Percentiles rank a stretch among this genome's conserved stretches.
Evolutionary conservation across 2,329 filamentous ascomycete species (phyloP).

Genomic region (Macroventuria anomochaeta): DNA sequence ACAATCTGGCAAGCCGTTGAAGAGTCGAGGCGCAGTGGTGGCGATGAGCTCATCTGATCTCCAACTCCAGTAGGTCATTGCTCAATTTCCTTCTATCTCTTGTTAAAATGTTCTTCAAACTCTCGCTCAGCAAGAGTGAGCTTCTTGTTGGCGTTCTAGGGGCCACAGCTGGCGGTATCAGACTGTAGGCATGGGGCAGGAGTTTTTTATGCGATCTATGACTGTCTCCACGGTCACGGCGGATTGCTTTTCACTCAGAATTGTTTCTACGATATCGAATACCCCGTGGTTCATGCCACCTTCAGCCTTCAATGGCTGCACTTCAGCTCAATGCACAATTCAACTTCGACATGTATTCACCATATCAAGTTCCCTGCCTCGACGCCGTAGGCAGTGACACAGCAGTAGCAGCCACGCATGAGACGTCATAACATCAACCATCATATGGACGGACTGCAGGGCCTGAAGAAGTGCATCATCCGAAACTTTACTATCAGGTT

Average conservation of each 20-base stretch:
- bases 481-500: background rate
- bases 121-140: background rate
- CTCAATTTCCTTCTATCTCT: background rate
- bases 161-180: constrained; percentile 6
- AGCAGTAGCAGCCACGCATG: background rate
- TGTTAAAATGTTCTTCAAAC: background rate
- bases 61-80: background rate
- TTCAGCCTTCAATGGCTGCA: background rate
- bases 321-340: constrained; percentile 3
- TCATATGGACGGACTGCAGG: background rate
- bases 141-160: constrained; percentile 1
- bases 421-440: background rate
- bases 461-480: background rate
- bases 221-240: background rate
- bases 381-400: background rate
- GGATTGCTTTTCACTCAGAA: background rate
- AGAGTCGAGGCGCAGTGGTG: constrained; percentile 76
- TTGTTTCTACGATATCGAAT: constrained; percentile 4
- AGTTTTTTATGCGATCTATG: background rate
- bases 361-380: background rate
- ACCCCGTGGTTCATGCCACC: constrained; percentile 8
- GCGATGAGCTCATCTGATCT: constrained; percentile 74
- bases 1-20: constrained; percentile 77
- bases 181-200: constrained; percentile 4
- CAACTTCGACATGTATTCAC: background rate